phyloP scores from a whole-genome alignment of 2,329 filamentous ascomycete species.

The Pseudopyrenochaeta lycopersici region DNA sequence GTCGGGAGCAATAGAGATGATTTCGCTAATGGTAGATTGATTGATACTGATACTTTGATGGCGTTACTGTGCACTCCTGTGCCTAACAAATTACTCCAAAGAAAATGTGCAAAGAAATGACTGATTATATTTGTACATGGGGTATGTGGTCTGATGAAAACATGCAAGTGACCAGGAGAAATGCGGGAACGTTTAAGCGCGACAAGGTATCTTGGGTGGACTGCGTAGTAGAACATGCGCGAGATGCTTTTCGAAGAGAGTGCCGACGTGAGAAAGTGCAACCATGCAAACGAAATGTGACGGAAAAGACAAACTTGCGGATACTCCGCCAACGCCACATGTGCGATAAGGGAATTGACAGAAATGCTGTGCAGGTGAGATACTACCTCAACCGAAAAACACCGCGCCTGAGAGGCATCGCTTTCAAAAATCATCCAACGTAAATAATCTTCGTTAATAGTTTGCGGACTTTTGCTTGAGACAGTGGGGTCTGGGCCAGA shows the following conservation, averaged over 20 bases:
- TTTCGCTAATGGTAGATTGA: not conserved
- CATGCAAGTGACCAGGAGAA: not conserved
- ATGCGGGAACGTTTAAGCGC: constrained; percentile 3
- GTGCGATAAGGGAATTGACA: not conserved
- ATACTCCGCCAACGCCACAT: not conserved
- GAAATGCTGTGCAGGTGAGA: constrained; percentile 3
- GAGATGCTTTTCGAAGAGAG: not conserved
- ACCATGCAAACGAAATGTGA: not conserved
- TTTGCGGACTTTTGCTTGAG: constrained; percentile 10
- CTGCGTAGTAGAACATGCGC: not conserved
- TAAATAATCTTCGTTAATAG: constrained; percentile 18
- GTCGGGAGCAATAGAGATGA: no score
- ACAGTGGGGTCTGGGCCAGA: constrained; percentile 1
- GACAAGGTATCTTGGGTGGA: constrained; percentile 8
- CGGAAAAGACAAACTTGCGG: not conserved
- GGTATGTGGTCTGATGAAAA: constrained; percentile 7
- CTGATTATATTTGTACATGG: constrained; percentile 23
- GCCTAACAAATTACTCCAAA: not conserved
- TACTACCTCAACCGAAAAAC: constrained; percentile 18
- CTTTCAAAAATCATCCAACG: constrained; percentile 20
- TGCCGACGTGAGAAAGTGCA: not conserved
- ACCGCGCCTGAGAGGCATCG: constrained; percentile 24
- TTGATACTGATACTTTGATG: not conserved
- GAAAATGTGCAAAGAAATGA: not conserved
- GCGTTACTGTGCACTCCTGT: not conserved